Percentiles rank a stretch among this genome's conserved stretches.
phyloP scores from a whole-genome alignment of 2,329 filamentous ascomycete species.

The Periconia macrospinosa region DNA sequence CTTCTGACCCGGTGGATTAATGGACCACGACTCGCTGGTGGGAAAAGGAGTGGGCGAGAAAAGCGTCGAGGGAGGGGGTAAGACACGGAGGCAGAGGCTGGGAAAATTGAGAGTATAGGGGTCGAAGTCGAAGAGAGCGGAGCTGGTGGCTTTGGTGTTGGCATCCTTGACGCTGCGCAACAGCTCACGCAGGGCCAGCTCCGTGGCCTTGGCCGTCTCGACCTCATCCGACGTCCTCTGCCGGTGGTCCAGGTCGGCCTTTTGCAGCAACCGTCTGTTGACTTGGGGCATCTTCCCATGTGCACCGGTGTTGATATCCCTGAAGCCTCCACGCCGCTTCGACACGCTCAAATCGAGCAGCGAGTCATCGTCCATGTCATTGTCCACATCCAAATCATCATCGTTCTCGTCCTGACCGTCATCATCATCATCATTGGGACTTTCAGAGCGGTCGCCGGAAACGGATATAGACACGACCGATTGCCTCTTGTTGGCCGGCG shows the following conservation, averaged over 20 bases:
- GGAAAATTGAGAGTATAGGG: constrained; percentile 85
- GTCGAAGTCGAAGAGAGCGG: constrained; percentile 73
- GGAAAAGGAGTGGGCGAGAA: constrained; percentile 80
- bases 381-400: constrained; percentile 29
- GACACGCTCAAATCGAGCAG: constrained; percentile 30
- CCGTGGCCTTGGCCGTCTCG: constrained; percentile 80
- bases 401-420: constrained; percentile 13
- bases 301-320: constrained; percentile 70
- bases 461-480: constrained; percentile 9
- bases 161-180: constrained; percentile 80
- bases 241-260: constrained; percentile 65
- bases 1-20: constrained; percentile 71
- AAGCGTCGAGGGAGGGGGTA: constrained; percentile 78
- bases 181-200: constrained; percentile 82
- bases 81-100: constrained; percentile 77
- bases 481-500: constrained; percentile 21
- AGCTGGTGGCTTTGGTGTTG: constrained; percentile 54
- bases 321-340: constrained; percentile 49
- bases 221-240: constrained; percentile 68
- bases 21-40: constrained; percentile 77
- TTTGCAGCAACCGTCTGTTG: constrained; percentile 46
- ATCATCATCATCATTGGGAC: neutral
- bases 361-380: constrained; percentile 13
- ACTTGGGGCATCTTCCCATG: constrained; percentile 51
- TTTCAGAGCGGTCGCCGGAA: neutral